Evolutionary conservation across 305 asterid genomes (phyloP).

Genomic region (Plantago lanceolata): DNA sequence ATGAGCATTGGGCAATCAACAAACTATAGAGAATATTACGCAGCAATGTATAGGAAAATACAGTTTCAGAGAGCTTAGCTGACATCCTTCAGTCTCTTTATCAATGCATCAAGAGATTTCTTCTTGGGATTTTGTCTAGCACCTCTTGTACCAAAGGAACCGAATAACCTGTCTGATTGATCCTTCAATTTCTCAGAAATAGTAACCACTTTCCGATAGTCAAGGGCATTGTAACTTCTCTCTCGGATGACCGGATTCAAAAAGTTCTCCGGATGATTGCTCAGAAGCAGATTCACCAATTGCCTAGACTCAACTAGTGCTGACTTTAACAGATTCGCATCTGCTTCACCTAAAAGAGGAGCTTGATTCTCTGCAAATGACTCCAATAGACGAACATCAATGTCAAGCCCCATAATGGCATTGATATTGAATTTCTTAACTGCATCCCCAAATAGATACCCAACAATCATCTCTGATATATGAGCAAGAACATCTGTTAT

Average conservation of each 20-base stretch:
- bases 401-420: slow-evolving; percentile 72
- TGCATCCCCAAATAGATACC: slow-evolving; percentile 65
- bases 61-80: slow-evolving; percentile 41
- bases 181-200: slow-evolving; percentile 91
- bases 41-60: slow-evolving; percentile 23
- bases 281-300: slow-evolving; percentile 75
- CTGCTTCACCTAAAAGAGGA: slow-evolving; percentile 57
- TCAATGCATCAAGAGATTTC: slow-evolving; percentile 85
- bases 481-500: slow-evolving; percentile 79
- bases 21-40: slow-evolving; percentile 17
- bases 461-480: slow-evolving; percentile 80
- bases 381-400: slow-evolving; percentile 72
- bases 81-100: slow-evolving; percentile 83
- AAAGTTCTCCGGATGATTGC: slow-evolving; percentile 91
- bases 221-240: slow-evolving; percentile 76
- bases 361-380: slow-evolving; percentile 91
- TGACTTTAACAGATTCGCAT: slow-evolving; percentile 57
- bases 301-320: slow-evolving; percentile 87
- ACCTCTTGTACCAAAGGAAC: slow-evolving; percentile 90
- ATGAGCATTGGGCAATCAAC: slow-evolving; percentile 30
- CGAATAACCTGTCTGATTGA: slow-evolving; percentile 74
- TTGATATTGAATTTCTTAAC: slow-evolving; percentile 74
- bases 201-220: slow-evolving; percentile 67
- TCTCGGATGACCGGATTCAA: slow-evolving; percentile 89
- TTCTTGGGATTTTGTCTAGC: slow-evolving; percentile 82